These are phyloP conservation scores for Sporothrix inflata DNA, from an alignment of 2,329 filamentous ascomycete genomes.

Conservation along the genomic window DNA sequence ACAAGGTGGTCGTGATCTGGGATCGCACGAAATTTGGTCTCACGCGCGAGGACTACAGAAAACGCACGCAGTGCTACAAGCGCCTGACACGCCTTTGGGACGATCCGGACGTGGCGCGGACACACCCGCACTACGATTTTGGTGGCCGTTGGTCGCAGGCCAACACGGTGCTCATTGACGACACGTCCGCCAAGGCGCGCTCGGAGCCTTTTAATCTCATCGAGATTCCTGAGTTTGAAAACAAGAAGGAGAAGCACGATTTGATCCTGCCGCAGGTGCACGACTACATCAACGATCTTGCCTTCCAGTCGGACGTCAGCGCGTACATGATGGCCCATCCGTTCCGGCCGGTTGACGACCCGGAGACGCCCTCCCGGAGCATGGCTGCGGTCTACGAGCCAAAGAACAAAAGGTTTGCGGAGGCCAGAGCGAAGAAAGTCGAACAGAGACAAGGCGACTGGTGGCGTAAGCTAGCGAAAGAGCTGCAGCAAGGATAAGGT, in stretches of 20 bases:
- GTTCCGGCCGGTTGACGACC: constrained; percentile 42
- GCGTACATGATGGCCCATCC: constrained; percentile 58
- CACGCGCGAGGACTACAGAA: constrained; percentile 62
- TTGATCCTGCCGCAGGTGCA: constrained; percentile 61
- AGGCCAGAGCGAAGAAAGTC: neutral
- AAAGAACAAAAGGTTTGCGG: neutral
- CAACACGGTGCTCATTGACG: constrained; percentile 90
- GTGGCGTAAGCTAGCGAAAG: too few species aligned
- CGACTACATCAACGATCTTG: constrained; percentile 62
- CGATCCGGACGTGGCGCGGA: constrained; percentile 47
- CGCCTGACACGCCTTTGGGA: constrained; percentile 74
- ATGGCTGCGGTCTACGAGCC: neutral
- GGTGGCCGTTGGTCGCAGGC: constrained; percentile 68
- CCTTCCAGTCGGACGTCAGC: constrained; percentile 63
- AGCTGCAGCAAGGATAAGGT: too few species aligned
- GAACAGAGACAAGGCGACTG: too few species aligned
- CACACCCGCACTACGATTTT: constrained; percentile 47
- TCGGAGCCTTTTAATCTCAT: constrained; percentile 85
- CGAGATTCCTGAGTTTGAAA: constrained; percentile 75
- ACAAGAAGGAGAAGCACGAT: constrained; percentile 45
- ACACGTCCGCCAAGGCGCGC: constrained; percentile 76
- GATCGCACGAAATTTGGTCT: constrained; percentile 76
- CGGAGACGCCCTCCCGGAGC: constrained; percentile 20
- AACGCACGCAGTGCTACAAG: constrained; percentile 88
- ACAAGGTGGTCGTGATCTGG: constrained; percentile 71